These are phyloP conservation scores for Heterococcus sp. DNA, from an alignment of 108 stramenopile species.

Conservation along the genomic window DNA sequence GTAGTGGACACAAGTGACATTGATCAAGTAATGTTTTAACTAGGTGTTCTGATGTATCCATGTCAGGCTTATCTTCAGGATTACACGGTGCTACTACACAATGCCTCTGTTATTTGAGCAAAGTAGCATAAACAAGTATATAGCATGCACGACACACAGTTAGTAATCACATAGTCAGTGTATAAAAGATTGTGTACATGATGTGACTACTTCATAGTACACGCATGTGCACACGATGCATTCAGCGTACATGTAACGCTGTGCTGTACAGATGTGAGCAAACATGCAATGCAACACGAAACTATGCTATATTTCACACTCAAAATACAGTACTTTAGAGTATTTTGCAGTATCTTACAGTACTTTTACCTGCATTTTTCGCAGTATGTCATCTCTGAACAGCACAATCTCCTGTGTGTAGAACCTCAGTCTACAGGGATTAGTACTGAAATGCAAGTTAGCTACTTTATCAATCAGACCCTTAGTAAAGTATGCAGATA, in stretches of 20 bases:
- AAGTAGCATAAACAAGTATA: no score
- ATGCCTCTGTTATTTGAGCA: slow-evolving; percentile 58
- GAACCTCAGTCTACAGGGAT: slow-evolving; percentile 78
- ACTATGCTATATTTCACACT: no score
- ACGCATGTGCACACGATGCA: no score
- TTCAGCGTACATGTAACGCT: no score
- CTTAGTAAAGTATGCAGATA: slow-evolving; percentile 63
- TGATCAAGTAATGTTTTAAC: slow-evolving; percentile 80
- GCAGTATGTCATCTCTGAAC: slow-evolving; percentile 78
- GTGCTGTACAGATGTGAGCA: no score
- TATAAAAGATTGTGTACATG: no score
- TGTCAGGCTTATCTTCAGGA: slow-evolving; percentile 22
- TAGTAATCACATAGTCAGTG: no score
- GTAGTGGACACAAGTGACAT: slow-evolving; percentile 79
- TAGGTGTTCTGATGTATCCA: slow-evolving; percentile 35
- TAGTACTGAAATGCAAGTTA: slow-evolving; percentile 37
- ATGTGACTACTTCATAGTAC: no score
- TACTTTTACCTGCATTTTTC: slow-evolving; percentile 64
- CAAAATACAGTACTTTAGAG: no score
- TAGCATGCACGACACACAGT: no score
- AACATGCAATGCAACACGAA: no score
- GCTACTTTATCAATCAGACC: slow-evolving; percentile 48
- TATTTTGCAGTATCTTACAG: no score
- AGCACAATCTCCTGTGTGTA: slow-evolving; percentile 83
- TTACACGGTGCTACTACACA: slow-evolving; percentile 61